These are phyloP conservation scores for Ophiorrhiza pumila DNA, from an alignment of 257 asterid species.

Conservation along the genomic window DNA sequence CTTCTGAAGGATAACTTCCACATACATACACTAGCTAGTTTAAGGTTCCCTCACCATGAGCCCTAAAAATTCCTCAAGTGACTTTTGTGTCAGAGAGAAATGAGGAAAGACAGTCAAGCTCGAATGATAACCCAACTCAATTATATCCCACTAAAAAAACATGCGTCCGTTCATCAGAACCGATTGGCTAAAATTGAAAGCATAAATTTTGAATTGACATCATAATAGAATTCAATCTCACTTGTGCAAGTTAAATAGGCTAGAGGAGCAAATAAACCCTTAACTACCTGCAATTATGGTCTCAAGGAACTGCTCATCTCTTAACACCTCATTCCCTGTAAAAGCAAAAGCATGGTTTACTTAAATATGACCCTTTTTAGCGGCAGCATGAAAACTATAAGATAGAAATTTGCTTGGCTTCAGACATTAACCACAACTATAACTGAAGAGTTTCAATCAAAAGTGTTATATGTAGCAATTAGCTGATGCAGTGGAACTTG, in stretches of 20 bases:
- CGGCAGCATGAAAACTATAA: not conserved
- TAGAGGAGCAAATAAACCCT: not conserved
- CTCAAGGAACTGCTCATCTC: constrained; percentile 82
- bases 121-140: not conserved
- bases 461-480: not conserved
- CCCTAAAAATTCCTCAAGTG: not conserved
- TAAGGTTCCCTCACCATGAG: not conserved
- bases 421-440: constrained; percentile 1
- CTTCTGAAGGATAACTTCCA: not conserved
- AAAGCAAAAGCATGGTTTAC: constrained; percentile 27
- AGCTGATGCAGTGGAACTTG: not conserved
- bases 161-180: not conserved
- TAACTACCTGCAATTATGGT: constrained; percentile 67
- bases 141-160: not conserved
- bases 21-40: not conserved
- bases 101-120: not conserved
- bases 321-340: constrained; percentile 72
- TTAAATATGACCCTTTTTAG: not conserved
- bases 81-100: not conserved
- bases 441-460: not conserved
- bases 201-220: not conserved
- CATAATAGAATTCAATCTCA: not conserved
- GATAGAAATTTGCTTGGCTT: not conserved
- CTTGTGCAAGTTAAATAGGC: not conserved
- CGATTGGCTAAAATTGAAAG: not conserved